Evolutionary conservation across 345 rosid species (phyloP).

Genomic region (Zanthoxylum bungeanum): DNA sequence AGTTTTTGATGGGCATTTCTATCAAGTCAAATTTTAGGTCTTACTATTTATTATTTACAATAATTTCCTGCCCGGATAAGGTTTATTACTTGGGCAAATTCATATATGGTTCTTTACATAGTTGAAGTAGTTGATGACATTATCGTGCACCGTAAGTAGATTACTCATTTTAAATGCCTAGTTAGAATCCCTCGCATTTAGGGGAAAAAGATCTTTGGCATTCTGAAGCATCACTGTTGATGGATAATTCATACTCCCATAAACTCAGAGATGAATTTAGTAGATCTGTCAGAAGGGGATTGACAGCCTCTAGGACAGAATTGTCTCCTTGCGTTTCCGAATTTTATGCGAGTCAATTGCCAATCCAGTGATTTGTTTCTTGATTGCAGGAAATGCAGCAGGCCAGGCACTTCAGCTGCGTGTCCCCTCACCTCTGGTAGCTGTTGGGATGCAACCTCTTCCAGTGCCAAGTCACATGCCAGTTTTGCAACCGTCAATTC

Average conservation of each 20-base stretch:
- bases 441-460: conserved; percentile 40
- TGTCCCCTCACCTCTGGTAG: conserved; percentile 41
- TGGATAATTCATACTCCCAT: not conserved
- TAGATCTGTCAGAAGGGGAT: not conserved
- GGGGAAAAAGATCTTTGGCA: not conserved
- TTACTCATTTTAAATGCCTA: not conserved
- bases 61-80: not conserved
- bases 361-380: not conserved
- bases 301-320: not conserved
- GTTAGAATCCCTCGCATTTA: not conserved
- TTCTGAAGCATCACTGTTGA: not conserved
- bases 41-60: not conserved
- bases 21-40: not conserved
- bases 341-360: not conserved
- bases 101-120: not conserved
- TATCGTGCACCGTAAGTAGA: too few relatives aligned
- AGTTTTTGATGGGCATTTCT: not conserved
- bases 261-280: not conserved
- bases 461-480: conserved; percentile 38
- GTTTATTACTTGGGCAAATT: not conserved
- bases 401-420: conserved; percentile 43
- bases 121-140: not conserved
- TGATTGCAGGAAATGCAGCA: conserved; percentile 31
- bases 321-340: not conserved
- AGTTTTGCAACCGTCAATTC: conserved; percentile 42